These are phyloP conservation scores for Mallotus nudiflorus DNA, from an alignment of 345 rosid genomes.

Conservation along the genomic window DNA sequence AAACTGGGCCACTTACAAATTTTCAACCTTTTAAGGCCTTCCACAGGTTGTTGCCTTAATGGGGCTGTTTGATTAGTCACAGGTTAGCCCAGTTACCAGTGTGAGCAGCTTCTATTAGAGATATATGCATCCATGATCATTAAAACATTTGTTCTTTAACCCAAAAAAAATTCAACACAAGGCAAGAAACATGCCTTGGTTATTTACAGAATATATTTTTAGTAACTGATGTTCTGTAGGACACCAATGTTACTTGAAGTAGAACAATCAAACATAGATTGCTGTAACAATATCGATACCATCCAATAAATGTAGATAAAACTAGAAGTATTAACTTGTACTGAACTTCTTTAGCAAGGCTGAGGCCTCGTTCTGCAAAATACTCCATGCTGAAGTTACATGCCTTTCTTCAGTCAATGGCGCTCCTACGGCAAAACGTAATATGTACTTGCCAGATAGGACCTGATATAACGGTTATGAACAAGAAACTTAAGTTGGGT, in stretches of 20 bases:
- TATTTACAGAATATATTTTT: neutral
- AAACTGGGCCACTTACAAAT: too few species aligned
- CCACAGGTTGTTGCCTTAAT: too few species aligned
- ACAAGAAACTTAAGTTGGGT: neutral
- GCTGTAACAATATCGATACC: neutral
- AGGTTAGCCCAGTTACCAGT: too few species aligned
- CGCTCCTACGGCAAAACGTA: constrained; percentile 83
- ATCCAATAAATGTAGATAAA: neutral
- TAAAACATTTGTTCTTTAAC: neutral
- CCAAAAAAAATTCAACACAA: neutral
- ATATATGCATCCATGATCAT: too few species aligned
- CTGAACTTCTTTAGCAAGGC: constrained; percentile 38
- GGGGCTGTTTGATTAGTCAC: too few species aligned
- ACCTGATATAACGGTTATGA: constrained; percentile 37
- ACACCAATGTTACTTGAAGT: neutral
- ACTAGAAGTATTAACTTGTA: neutral
- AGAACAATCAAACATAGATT: neutral
- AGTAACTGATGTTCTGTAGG: neutral
- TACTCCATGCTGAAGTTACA: constrained; percentile 73
- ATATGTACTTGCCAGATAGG: constrained; percentile 57
- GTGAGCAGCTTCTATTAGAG: too few species aligned
- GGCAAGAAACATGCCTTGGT: neutral
- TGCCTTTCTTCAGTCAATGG: constrained; percentile 88
- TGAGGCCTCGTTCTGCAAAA: constrained; percentile 62
- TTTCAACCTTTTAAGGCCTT: too few species aligned